Conservation (phyloP, 2,329 filamentous ascomycete species). For the Rugonectria rugulosa region DNA sequence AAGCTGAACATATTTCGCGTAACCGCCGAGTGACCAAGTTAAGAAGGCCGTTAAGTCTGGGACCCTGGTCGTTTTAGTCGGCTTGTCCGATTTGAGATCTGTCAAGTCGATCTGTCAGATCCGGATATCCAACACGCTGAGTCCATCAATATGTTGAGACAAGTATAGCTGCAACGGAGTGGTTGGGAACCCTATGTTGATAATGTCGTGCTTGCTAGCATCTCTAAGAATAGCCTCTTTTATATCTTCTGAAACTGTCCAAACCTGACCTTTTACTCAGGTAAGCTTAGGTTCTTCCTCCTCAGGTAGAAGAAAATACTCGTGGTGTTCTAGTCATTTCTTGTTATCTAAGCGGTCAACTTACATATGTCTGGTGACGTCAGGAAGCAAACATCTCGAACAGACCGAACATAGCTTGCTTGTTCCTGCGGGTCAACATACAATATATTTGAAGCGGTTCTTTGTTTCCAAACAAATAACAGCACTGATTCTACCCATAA, state of each 20-base stretch:
- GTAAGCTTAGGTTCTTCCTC: too few species aligned
- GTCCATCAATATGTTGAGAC: slow-evolving; percentile 8
- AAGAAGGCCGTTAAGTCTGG: slow-evolving; percentile 1
- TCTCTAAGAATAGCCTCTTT: slow-evolving; percentile 8
- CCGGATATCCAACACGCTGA: slow-evolving; percentile 11
- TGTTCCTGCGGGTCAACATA: slow-evolving; percentile 21
- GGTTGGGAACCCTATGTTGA: slow-evolving; percentile 2
- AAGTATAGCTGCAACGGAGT: slow-evolving; percentile 2
- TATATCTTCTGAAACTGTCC: slow-evolving; percentile 13
- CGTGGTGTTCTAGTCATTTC: slow-evolving; percentile 26
- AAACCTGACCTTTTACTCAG: neutral
- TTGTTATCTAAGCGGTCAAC: slow-evolving; percentile 33
- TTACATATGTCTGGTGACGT: slow-evolving; percentile 23
- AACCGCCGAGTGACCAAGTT: too few species aligned
- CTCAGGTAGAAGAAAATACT: too few species aligned
- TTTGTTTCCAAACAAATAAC: slow-evolving; percentile 29
- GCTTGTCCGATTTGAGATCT: slow-evolving; percentile 27
- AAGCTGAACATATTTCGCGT: too few species aligned
- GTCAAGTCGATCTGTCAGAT: slow-evolving; percentile 27
- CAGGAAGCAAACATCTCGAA: slow-evolving; percentile 18
- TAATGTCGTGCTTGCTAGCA: neutral
- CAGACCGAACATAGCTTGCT: slow-evolving; percentile 6
- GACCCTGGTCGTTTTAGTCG: slow-evolving; percentile 18
- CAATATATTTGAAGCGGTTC: slow-evolving; percentile 22
- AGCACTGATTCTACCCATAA: slow-evolving; percentile 13